These are phyloP conservation scores for Clonostachys chloroleuca DNA, from an alignment of 2,329 filamentous ascomycete genomes.

Conservation along the genomic window DNA sequence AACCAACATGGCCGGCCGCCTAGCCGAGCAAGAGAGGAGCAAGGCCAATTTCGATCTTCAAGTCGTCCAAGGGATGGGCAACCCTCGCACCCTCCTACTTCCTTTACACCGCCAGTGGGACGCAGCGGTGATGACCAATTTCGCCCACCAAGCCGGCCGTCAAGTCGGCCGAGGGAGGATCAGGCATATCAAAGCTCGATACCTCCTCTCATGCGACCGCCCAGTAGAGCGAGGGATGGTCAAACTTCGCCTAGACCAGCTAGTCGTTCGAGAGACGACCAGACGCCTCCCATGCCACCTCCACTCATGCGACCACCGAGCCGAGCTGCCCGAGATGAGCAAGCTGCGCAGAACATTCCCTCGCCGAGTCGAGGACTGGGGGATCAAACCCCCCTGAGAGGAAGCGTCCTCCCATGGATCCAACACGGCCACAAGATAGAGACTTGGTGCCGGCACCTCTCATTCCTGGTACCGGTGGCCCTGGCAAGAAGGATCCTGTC, in stretches of 20 bases:
- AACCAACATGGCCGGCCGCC: slow-evolving; percentile 1
- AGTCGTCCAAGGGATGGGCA: slow-evolving; percentile 1
- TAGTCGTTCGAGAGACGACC: slow-evolving; percentile 2
- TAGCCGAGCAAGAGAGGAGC: background rate
- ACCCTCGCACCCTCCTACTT: background rate
- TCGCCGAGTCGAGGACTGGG: slow-evolving; percentile 2
- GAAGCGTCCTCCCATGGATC: slow-evolving; percentile 63
- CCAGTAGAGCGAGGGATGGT: too few relatives aligned
- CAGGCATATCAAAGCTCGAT: background rate
- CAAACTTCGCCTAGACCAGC: background rate
- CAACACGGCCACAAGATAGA: slow-evolving; percentile 46
- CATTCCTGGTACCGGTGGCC: slow-evolving; percentile 35
- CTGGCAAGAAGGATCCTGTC: slow-evolving; percentile 33
- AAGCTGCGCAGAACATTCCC: background rate
- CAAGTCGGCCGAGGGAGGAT: background rate
- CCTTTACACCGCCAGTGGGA: too few relatives aligned
- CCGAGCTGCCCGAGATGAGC: background rate
- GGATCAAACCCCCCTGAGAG: slow-evolving; percentile 55
- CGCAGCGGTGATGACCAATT: too few relatives aligned
- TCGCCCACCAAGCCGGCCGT: background rate
- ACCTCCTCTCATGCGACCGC: too few relatives aligned
- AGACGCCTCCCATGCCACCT: slow-evolving; percentile 14
- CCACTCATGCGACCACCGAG: slow-evolving; percentile 7
- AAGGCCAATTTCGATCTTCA: background rate
- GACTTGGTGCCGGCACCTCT: slow-evolving; percentile 55